phyloP scores from a whole-genome alignment of 2,329 filamentous ascomycete genomes.

The Sphaerostilbella broomeana region DNA sequence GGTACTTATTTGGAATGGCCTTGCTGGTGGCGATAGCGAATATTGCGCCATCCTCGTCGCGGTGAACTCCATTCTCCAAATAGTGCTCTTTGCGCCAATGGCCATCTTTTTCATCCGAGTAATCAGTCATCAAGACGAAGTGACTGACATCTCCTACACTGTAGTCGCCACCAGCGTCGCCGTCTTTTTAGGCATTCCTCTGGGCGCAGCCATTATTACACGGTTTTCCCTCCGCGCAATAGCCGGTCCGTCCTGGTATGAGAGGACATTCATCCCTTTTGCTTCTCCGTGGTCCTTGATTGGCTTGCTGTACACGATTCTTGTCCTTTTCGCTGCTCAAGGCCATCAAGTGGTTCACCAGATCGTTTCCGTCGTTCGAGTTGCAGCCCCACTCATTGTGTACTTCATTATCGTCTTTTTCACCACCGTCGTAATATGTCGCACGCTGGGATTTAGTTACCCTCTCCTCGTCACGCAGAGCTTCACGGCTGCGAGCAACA shows the following conservation, averaged over 20 bases:
- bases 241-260: conserved; percentile 55
- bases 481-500: conserved; percentile 86
- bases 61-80: conserved; percentile 68
- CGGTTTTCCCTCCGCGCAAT: conserved; percentile 54
- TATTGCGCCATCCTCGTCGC: conserved; percentile 80
- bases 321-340: conserved; percentile 79
- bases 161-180: conserved; percentile 73
- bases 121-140: conserved; percentile 46
- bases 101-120: conserved; percentile 64
- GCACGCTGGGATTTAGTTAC: conserved; percentile 68
- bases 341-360: conserved; percentile 71
- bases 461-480: conserved; percentile 66
- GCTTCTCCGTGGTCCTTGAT: conserved; percentile 70
- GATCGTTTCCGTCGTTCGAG: conserved; percentile 74
- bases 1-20: conserved; percentile 61
- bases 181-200: conserved; percentile 77
- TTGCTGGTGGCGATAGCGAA: conserved; percentile 67
- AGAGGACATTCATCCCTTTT: conserved; percentile 61
- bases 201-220: conserved; percentile 73
- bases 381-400: conserved; percentile 72
- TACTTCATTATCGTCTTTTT: conserved; percentile 77
- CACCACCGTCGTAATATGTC: conserved; percentile 54
- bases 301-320: conserved; percentile 78
- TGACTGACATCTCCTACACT: conserved; percentile 46
- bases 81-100: conserved; percentile 65